Conservation (phyloP, 192 early-diverging fungal genomes). For the Backusella psychrophila region DNA sequence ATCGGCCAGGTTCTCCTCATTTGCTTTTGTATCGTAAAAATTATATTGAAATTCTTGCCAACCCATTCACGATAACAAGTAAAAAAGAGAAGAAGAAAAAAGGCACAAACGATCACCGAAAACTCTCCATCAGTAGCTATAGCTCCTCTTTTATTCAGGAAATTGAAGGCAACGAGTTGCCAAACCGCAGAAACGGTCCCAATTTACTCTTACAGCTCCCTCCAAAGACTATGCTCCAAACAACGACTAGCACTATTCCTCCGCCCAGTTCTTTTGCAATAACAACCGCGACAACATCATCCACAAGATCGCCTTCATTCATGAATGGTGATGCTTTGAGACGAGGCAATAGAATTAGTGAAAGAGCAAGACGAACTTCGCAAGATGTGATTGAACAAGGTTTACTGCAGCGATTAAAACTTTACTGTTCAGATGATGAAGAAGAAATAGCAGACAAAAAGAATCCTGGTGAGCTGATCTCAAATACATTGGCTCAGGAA, state of each 20-base stretch:
- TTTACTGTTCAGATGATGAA: background rate
- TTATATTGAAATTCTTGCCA: constrained; percentile 25
- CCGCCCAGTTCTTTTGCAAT: background rate
- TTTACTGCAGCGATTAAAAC: constrained; percentile 6
- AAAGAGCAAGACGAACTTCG: background rate
- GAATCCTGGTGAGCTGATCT: constrained; percentile 19
- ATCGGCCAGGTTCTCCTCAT: background rate
- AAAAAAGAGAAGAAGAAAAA: background rate
- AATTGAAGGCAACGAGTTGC: background rate
- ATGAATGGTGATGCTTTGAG: background rate
- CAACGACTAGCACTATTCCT: background rate
- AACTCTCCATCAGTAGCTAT: background rate
- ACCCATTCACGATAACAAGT: constrained; percentile 7
- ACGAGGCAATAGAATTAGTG: background rate
- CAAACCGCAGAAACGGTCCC: background rate
- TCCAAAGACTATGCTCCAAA: background rate
- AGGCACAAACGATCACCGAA: background rate
- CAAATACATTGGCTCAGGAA: constrained; percentile 18
- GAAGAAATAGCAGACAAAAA: background rate
- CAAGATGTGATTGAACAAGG: constrained; percentile 15
- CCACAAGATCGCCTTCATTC: background rate
- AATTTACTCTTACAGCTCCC: background rate
- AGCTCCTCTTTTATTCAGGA: background rate
- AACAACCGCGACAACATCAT: background rate
- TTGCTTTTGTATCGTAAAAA: constrained; percentile 14